Evolutionary conservation across 2,329 filamentous ascomycete species (phyloP).

Genomic region (Cordyceps cicadae): DNA sequence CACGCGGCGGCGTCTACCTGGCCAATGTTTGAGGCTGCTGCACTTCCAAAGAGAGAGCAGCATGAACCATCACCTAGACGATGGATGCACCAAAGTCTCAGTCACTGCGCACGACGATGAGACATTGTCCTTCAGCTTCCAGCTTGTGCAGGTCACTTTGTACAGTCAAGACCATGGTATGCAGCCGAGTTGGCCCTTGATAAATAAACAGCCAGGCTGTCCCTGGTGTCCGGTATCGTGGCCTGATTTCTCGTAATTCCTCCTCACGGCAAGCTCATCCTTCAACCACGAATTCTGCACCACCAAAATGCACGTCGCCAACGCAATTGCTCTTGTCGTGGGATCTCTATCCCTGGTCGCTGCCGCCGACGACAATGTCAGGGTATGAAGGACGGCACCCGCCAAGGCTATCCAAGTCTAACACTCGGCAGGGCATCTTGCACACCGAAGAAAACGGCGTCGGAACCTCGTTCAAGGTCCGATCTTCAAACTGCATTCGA

Average conservation of each 20-base stretch:
- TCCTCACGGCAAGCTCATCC: neutral
- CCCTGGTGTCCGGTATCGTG: too few relatives aligned
- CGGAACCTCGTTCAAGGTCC: neutral
- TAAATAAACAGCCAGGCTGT: too few relatives aligned
- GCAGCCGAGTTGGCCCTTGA: too few relatives aligned
- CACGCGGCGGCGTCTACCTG: too few relatives aligned
- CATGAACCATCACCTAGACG: too few relatives aligned
- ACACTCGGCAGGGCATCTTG: neutral
- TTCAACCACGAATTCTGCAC: neutral
- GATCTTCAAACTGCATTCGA: slow-evolving; percentile 2
- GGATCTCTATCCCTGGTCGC: neutral
- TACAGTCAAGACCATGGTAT: too few relatives aligned
- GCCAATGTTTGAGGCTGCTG: too few relatives aligned
- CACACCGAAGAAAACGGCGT: neutral
- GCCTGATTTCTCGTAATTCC: neutral
- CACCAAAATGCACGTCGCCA: neutral
- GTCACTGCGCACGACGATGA: too few relatives aligned
- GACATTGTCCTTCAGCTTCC: too few relatives aligned
- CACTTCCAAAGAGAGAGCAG: too few relatives aligned
- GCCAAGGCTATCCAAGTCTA: neutral
- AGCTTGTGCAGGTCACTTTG: too few relatives aligned
- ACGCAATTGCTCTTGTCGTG: neutral
- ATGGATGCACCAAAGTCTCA: too few relatives aligned
- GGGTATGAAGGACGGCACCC: neutral
- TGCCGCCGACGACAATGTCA: neutral